These are phyloP conservation scores for Xylaria nigripes DNA, from an alignment of 495 filamentous ascomycete species.

Conservation along the genomic window DNA sequence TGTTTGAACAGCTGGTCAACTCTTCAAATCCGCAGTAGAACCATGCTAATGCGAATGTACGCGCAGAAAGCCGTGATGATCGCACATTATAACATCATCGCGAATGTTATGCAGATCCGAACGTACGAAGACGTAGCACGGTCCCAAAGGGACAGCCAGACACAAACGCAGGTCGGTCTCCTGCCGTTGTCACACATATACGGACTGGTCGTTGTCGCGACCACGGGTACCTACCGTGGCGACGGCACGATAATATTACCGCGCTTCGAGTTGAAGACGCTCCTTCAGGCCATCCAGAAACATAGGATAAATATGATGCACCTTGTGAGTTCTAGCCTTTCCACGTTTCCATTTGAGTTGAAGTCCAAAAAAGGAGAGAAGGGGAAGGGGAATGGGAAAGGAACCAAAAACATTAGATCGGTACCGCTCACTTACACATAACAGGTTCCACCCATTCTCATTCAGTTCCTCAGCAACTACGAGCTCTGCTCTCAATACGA, in stretches of 20 bases:
- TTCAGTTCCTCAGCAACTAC: conserved; percentile 64
- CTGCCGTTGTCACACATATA: conserved; percentile 87
- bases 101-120: conserved; percentile 62
- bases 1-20: background rate
- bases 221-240: conserved; percentile 61
- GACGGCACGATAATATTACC: conserved; percentile 75
- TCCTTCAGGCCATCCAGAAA: conserved; percentile 58
- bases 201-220: conserved; percentile 67
- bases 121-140: conserved; percentile 44
- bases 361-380: background rate
- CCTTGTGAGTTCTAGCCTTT: conserved; percentile 42
- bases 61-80: conserved; percentile 89
- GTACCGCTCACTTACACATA: background rate
- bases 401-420: background rate
- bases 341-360: background rate
- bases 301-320: conserved; percentile 65
- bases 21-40: background rate
- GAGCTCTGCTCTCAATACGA: conserved; percentile 61
- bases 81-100: conserved; percentile 79
- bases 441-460: conserved; percentile 79
- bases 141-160: conserved; percentile 34
- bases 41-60: background rate
- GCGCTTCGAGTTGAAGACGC: conserved; percentile 66
- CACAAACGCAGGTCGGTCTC: conserved; percentile 61
- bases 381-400: no score